Evolutionary conservation across 768 basidiomycete species (phyloP), one percentile per base, ranked within the genome.

Genomic region (Tremella fuciformis): DNA sequence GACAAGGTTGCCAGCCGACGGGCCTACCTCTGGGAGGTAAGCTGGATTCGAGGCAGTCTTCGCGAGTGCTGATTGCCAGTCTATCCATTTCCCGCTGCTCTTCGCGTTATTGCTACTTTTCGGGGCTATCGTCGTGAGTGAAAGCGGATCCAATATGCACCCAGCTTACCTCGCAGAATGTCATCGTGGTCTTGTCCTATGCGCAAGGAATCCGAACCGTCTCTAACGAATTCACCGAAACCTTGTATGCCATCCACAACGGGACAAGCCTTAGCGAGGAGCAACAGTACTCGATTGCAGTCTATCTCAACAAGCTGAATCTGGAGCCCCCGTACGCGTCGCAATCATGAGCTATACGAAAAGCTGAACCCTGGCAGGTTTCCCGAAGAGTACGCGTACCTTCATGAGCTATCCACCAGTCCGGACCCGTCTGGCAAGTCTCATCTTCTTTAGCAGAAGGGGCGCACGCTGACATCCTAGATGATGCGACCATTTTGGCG

Each of bases 101-200:
- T 70, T 70, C 59, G 55, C 55, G 7, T 57, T 73, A 1, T 49
- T 73, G 21, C 55, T 70, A 1, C 49, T 73, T 15, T 50, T 73
- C 6, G 68, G 68, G 0, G 59, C 68, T 4, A 61, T 73, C 53
- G 69, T 68, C 6, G 70, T 69, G 26, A 56, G 70, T 63, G 7
- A 8, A 8, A 3, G 34, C 15, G 18, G 19, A 22, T 24, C 8
- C 26, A 6, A 47, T 44, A 15, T 11, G 13, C 3, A 22, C 19
- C 16, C 1, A 25, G 21, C 52, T 62, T 40, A 55, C 29, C 2
- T 34, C 1, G 21, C 51, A 68, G 69, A 72, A 72, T 44, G 55
- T 63, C 11, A 60, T 67, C 9, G 49, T 67, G 2, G 57, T 62
- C 13, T 21, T 69, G 11, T 62, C 70, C 7, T 66, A 50, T 47